Evolutionary conservation across 257 asterid genomes (phyloP).

Genomic region (Solanum sparsipilum): DNA sequence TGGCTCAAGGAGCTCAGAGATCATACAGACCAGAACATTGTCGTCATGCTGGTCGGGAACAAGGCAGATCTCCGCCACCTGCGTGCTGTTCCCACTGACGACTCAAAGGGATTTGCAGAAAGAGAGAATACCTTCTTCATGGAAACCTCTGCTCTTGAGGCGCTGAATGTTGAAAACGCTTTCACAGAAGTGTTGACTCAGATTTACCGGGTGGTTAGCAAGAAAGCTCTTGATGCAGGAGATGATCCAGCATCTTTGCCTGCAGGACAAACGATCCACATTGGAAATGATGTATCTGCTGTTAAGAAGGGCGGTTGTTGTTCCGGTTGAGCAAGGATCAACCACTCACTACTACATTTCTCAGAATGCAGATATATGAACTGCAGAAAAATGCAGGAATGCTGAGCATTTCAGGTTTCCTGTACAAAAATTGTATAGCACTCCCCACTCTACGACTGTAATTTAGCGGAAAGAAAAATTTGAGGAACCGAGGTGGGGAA

Average conservation of each 20-base stretch:
- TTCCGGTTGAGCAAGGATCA: constrained; percentile 5
- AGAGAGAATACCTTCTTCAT: constrained; percentile 30
- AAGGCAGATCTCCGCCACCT: constrained; percentile 39
- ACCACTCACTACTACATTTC: not conserved
- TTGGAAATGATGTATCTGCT: constrained; percentile 24
- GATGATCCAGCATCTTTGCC: constrained; percentile 24
- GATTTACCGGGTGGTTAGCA: constrained; percentile 26
- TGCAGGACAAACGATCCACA: constrained; percentile 22
- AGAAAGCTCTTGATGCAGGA: constrained; percentile 26
- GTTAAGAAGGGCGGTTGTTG: constrained; percentile 26
- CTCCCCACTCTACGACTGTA: not conserved
- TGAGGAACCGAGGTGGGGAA: not conserved
- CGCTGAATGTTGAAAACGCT: constrained; percentile 23
- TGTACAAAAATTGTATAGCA: not conserved
- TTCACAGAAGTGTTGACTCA: constrained; percentile 35
- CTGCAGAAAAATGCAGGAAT: not conserved
- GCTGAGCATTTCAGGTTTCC: not conserved
- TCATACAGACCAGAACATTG: constrained; percentile 34
- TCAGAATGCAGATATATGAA: not conserved
- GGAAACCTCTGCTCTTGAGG: constrained; percentile 41
- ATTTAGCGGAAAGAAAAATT: not conserved
- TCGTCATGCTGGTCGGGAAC: constrained; percentile 34
- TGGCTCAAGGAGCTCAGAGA: constrained; percentile 42
- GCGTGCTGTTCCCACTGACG: constrained; percentile 16
- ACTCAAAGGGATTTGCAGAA: constrained; percentile 18